A percentile compares a stretch with the other conserved stretches of the same genome.
Conservation (phyloP, 2,329 filamentous ascomycete species). For the Tolypocladium amazonense region DNA sequence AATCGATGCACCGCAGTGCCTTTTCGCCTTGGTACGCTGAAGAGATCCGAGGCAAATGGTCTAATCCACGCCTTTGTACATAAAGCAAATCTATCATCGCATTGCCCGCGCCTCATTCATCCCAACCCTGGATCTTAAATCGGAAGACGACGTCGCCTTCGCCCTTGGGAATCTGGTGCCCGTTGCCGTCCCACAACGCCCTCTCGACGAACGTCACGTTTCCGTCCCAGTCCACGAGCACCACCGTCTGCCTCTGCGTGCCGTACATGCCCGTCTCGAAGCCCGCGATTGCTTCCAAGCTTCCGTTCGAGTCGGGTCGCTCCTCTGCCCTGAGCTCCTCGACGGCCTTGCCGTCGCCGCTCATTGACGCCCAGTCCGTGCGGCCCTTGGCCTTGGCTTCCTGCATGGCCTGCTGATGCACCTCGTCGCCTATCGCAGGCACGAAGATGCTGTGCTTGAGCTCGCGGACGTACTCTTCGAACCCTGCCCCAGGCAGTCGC, state of each 20-base stretch:
- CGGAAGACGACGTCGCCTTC: constrained; percentile 44
- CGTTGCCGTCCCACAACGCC: constrained; percentile 48
- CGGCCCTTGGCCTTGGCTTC: constrained; percentile 26
- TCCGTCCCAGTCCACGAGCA: constrained; percentile 53
- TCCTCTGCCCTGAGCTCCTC: constrained; percentile 24
- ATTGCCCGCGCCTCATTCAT: constrained; percentile 9
- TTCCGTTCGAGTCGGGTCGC: constrained; percentile 24
- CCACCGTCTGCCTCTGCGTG: constrained; percentile 53
- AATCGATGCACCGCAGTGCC: background rate
- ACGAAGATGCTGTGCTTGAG: constrained; percentile 53
- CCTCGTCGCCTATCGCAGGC: constrained; percentile 41
- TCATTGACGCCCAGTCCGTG: constrained; percentile 20
- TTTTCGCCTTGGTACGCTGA: background rate
- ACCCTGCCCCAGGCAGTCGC: constrained; percentile 27
- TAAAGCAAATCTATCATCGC: background rate
- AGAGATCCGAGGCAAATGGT: background rate
- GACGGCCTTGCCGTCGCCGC: constrained; percentile 25
- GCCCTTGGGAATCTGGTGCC: constrained; percentile 41
- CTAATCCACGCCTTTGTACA: background rate
- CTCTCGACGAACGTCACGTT: constrained; percentile 50
- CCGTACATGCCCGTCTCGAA: constrained; percentile 53
- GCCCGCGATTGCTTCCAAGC: constrained; percentile 16
- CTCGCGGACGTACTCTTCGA: constrained; percentile 41
- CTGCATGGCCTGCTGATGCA: constrained; percentile 33
- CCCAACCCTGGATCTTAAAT: constrained; percentile 47